Conservation (phyloP, 148 eudicot species). For the Selenicereus undatus region DNA sequence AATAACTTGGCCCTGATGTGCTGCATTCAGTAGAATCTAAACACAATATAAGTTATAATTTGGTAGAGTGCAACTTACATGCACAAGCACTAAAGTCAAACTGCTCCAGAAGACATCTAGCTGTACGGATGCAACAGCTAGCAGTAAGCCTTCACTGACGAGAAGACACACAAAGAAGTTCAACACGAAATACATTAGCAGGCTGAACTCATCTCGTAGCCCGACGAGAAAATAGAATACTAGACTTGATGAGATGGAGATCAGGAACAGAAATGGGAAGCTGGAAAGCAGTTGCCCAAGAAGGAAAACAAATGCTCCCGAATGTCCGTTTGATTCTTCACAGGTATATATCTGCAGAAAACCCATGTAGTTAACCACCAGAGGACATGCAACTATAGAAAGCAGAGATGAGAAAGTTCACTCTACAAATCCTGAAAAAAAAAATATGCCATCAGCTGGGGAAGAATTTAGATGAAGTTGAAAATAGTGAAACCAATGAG, state of each 20-base stretch:
- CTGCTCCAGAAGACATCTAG: constrained; percentile 76
- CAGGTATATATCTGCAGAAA: constrained; percentile 59
- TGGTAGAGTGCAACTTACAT: constrained; percentile 52
- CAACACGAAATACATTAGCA: constrained; percentile 88
- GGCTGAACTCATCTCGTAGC: constrained; percentile 78
- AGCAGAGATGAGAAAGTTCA: not conserved
- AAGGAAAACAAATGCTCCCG: constrained; percentile 73
- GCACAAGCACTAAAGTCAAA: constrained; percentile 58
- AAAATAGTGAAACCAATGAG: not conserved
- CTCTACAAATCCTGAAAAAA: not conserved
- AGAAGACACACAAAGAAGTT: constrained; percentile 86
- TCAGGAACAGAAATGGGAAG: constrained; percentile 91
- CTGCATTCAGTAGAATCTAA: not conserved
- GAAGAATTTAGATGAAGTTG: not conserved
- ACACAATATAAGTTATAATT: not conserved
- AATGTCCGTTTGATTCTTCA: constrained; percentile 80
- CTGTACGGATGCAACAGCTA: constrained; percentile 63
- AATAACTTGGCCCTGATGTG: not conserved
- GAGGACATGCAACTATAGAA: not conserved
- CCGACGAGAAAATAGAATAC: constrained; percentile 90
- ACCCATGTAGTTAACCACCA: constrained; percentile 14
- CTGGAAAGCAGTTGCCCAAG: constrained; percentile 89
- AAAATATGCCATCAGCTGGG: not conserved
- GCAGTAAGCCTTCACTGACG: constrained; percentile 80
- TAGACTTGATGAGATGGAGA: constrained; percentile 80